These are phyloP conservation scores for Podospora pseudocomata DNA, from an alignment of 495 filamentous ascomycete species.

Conservation along the genomic window DNA sequence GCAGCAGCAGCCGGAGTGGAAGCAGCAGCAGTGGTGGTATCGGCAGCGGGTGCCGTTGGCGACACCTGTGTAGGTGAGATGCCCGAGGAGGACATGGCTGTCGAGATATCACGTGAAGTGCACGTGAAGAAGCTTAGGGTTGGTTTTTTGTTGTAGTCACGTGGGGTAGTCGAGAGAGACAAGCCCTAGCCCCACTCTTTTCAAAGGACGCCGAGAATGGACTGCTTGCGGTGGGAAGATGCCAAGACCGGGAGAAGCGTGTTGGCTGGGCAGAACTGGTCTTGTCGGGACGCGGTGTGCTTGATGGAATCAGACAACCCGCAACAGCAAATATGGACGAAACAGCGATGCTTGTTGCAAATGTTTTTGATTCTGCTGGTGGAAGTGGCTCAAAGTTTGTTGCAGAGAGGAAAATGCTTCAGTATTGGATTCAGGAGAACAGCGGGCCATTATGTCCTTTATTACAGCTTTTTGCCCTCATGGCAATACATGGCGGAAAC, in stretches of 20 bases:
- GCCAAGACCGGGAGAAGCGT: slow-evolving; percentile 2
- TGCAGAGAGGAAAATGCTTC: slow-evolving; percentile 36
- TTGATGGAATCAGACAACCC: neutral
- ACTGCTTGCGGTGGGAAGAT: slow-evolving; percentile 11
- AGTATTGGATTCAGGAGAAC: slow-evolving; percentile 29
- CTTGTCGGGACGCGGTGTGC: neutral
- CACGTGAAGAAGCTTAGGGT: neutral
- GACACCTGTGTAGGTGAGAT: slow-evolving; percentile 10
- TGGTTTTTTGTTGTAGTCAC: neutral
- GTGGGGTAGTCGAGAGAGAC: slow-evolving; percentile 6
- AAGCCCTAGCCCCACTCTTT: slow-evolving; percentile 24
- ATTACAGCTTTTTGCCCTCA: slow-evolving; percentile 39
- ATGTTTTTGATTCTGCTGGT: neutral
- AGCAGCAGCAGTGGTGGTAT: slow-evolving; percentile 13
- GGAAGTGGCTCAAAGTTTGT: slow-evolving; percentile 5
- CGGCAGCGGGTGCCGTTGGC: slow-evolving; percentile 12
- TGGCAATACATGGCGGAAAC: slow-evolving; percentile 47
- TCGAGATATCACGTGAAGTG: slow-evolving; percentile 1
- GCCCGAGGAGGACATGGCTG: slow-evolving; percentile 21
- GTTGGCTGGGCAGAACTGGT: neutral
- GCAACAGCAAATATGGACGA: neutral
- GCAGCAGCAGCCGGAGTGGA: slow-evolving; percentile 15
- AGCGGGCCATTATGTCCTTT: slow-evolving; percentile 44
- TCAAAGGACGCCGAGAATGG: slow-evolving; percentile 22
- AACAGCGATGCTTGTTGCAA: neutral